Percentiles rank a stretch among this genome's conserved stretches.
Conservation (phyloP, 345 rosid genomes). For the Camelina sativa region DNA sequence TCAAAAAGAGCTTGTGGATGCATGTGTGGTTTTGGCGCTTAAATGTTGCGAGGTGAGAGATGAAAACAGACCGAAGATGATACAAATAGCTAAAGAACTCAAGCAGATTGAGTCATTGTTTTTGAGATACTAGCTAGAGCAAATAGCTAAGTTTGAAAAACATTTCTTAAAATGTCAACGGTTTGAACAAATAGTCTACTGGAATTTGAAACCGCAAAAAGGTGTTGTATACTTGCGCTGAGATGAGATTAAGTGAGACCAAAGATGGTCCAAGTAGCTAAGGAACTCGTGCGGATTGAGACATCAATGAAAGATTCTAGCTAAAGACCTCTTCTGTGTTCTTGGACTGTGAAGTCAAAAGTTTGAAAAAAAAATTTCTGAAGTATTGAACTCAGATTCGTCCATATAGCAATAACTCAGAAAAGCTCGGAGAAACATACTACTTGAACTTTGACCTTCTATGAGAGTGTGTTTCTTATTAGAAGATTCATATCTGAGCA, state of each 20-base stretch:
- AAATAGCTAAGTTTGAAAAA: neutral
- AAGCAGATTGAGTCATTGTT: neutral
- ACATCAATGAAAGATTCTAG: neutral
- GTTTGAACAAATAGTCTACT: no score
- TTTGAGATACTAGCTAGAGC: neutral
- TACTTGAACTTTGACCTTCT: neutral
- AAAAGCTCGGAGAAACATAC: neutral
- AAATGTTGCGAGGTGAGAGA: neutral
- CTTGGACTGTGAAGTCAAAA: neutral
- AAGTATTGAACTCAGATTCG: neutral
- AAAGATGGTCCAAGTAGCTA: neutral
- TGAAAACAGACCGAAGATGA: slow-evolving; percentile 1
- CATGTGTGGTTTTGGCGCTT: neutral
- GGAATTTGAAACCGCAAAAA: no score
- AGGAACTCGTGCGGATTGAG: slow-evolving; percentile 7
- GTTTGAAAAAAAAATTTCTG: neutral
- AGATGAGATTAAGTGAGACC: slow-evolving; percentile 24
- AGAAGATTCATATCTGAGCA: no score
- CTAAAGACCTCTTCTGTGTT: neutral
- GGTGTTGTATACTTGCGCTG: neutral
- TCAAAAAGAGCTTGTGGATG: neutral
- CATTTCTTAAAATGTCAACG: neutral
- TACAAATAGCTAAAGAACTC: neutral
- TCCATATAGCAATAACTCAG: neutral
- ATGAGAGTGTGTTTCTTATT: neutral